Conservation (phyloP, 2,329 filamentous ascomycete species). For the Ceratocystis smalleyi region DNA sequence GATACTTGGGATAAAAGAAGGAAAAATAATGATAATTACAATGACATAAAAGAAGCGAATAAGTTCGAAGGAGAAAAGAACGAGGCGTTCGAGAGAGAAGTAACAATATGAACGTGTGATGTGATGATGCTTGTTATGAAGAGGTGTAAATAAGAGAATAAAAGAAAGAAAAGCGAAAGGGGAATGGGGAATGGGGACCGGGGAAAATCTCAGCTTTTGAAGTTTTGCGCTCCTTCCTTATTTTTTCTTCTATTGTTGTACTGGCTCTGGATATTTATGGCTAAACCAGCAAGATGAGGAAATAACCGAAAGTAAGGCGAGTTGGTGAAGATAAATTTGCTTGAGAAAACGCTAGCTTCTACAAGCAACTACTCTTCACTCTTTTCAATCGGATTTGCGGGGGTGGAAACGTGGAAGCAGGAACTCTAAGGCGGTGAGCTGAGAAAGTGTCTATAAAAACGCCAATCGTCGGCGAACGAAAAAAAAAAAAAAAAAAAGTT, state of each 20-base stretch:
- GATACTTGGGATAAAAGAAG: not conserved
- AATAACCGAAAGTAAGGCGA: conserved; percentile 5
- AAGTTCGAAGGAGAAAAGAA: not conserved
- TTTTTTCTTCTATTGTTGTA: not conserved
- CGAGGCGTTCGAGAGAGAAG: not conserved
- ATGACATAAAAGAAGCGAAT: not conserved
- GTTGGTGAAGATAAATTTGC: not conserved
- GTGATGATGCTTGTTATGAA: not conserved
- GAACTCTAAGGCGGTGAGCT: too few relatives aligned
- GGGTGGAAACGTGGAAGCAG: too few relatives aligned
- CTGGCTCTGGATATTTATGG: not conserved
- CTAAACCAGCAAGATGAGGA: not conserved
- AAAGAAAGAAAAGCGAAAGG: not conserved
- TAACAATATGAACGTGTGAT: not conserved
- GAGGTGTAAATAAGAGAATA: not conserved
- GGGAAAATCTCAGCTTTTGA: not conserved
- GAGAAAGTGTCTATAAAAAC: too few relatives aligned
- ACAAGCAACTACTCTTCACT: too few relatives aligned
- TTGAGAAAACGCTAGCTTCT: too few relatives aligned
- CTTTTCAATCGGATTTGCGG: too few relatives aligned
- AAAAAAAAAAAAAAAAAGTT: too few relatives aligned
- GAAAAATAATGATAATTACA: not conserved
- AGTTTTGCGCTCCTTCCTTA: not conserved
- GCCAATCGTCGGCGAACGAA: too few relatives aligned
- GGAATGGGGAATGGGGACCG: not conserved